Evolutionary conservation across 2,329 filamentous ascomycete genomes (phyloP), one percentile per base, ranked within the genome.

Genomic region (Xylariaceae sp.): DNA sequence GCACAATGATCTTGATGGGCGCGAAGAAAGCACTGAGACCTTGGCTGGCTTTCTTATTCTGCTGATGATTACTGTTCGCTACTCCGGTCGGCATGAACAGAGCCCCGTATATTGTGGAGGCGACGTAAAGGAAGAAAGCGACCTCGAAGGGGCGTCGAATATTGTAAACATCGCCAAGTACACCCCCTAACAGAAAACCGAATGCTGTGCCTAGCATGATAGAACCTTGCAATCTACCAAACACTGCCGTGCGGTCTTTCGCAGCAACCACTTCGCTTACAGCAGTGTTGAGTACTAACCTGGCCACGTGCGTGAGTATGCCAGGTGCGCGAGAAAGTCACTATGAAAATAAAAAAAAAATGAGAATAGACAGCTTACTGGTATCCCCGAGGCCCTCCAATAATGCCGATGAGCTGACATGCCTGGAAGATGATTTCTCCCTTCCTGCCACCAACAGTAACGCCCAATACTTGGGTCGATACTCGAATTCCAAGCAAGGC

Each of bases 371-470:
- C 11, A 4, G 40, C 50, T 30, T 45, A 61, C 57, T 87, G 73
- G 53, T 86, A 87, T 0, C 84, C 84, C 0, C 76, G 76, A 0
- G 83, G 83, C 0, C 84, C 84, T 0, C 84, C 84, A 2, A 87
- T 49, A 13, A 87, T 67, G 0, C 81, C 85, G 40, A 87, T 81
- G 13, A 82, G 63, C 63, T 88, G 84, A 0, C 78, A 83, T 19
- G 64, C 63, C 59, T 88, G 84, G 22, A 87, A 76, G 19, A 87
- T 81, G 12, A 79, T 63, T 52, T 87, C 85, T n/a, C 84, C 84
- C 0, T 65, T 49, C 2, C 65, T 65, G n/a, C 77, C 77, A 2
- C 83, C 83, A 0, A 76, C 67, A 19, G 76, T 62, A 9, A 87
- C 81, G 3, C 80, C 83, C 19, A 85, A 47, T 41, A 83, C 79